phyloP scores from a whole-genome alignment of 768 basidiomycete genomes.

The Guyanaporus albipodus region DNA sequence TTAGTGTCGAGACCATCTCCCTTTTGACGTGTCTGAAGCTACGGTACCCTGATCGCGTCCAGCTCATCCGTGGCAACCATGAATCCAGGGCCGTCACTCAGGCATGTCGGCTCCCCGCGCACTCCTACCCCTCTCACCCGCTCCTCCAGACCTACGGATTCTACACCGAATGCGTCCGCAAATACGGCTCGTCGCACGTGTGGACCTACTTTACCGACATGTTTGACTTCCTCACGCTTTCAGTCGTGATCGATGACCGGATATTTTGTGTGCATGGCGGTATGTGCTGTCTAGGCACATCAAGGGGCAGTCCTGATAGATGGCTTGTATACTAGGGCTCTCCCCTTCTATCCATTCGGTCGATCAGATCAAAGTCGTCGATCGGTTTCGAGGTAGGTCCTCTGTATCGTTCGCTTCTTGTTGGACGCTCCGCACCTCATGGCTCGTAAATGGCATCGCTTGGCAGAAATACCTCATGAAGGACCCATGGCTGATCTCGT shows the following conservation, averaged over 20 bases:
- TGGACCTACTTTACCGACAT: slow-evolving; percentile 99
- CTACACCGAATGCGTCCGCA: slow-evolving; percentile 96
- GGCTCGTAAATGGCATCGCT: slow-evolving; percentile 7
- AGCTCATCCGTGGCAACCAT: slow-evolving; percentile 96
- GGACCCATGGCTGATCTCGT: slow-evolving; percentile 99
- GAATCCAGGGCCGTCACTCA: slow-evolving; percentile 98
- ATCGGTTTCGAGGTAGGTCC: slow-evolving; percentile 86
- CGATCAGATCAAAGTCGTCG: slow-evolving; percentile 99
- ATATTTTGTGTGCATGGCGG: slow-evolving; percentile 99
- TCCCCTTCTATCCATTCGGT: slow-evolving; percentile 98
- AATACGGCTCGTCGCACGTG: slow-evolving; percentile 93
- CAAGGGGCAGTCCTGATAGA: slow-evolving; percentile 1
- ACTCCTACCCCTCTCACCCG: slow-evolving; percentile 14
- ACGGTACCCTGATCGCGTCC: slow-evolving; percentile 93
- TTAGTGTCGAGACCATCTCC: slow-evolving; percentile 98
- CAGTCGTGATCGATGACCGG: slow-evolving; percentile 96
- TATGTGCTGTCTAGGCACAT: slow-evolving; percentile 30
- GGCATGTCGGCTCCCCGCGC: slow-evolving; percentile 46
- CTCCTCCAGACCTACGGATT: slow-evolving; percentile 87
- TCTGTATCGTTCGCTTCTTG: slow-evolving; percentile 16
- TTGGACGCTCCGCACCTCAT: slow-evolving; percentile 24
- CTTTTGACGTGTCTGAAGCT: slow-evolving; percentile 95
- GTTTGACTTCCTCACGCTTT: slow-evolving; percentile 98
- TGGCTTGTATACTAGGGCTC: slow-evolving; percentile 53
- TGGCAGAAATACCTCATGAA: slow-evolving; percentile 94